Conservation (phyloP, 129 eudicot species). For the Logfia minima region DNA sequence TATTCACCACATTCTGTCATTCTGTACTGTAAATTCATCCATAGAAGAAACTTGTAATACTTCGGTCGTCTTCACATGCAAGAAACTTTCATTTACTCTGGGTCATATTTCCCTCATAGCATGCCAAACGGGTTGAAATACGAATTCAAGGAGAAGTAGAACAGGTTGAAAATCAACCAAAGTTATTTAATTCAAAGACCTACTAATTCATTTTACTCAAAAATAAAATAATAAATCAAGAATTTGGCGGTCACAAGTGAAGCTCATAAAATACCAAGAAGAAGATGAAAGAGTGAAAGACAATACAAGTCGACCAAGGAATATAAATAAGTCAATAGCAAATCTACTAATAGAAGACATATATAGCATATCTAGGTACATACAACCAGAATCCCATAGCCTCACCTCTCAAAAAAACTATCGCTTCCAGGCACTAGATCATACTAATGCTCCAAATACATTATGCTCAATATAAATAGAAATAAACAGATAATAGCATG, state of each 20-base stretch:
- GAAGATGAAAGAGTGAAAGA: not conserved
- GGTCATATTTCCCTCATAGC: too few relatives aligned
- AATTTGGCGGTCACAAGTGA: not conserved
- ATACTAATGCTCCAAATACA: not conserved
- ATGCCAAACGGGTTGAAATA: too few relatives aligned
- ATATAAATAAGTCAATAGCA: constrained; percentile 25
- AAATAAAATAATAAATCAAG: too few relatives aligned
- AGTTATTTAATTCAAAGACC: too few relatives aligned
- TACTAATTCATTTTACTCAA: too few relatives aligned
- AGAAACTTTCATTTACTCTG: too few relatives aligned
- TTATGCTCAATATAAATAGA: constrained; percentile 19
- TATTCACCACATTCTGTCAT: too few relatives aligned
- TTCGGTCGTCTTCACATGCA: not conserved
- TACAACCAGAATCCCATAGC: constrained; percentile 18
- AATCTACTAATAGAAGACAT: constrained; percentile 21
- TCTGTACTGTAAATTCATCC: too few relatives aligned
- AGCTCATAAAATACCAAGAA: constrained; percentile 19
- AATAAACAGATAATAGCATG: constrained; percentile 18
- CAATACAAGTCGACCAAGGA: constrained; percentile 17
- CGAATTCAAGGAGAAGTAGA: too few relatives aligned
- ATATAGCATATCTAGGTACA: constrained; percentile 24
- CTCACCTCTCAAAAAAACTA: constrained; percentile 24
- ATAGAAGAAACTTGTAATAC: not conserved
- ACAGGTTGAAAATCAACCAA: too few relatives aligned
- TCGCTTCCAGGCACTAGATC: constrained; percentile 17